Evolutionary conservation across 106 monocot genomes (phyloP), one percentile per base, ranked within the genome.

Genomic region (Dendrobium chrysotoxum): DNA sequence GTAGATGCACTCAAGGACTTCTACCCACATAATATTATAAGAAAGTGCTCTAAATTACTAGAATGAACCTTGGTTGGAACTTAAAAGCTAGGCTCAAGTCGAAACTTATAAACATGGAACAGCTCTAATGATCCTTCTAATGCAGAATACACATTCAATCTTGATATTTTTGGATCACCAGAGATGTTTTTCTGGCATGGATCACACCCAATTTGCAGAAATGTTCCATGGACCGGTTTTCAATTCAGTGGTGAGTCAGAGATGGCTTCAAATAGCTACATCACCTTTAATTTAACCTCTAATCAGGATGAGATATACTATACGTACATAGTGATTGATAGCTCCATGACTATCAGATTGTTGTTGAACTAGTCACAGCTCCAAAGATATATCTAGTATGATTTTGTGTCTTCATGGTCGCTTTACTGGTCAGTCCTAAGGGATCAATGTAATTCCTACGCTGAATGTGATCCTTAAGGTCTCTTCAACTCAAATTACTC

Each of bases 381-480:
- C 18, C 64, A 85, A 20, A 78, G 86, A 0, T 41, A 73, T 16
- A 28, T 85, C 26, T 86, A 88, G 86, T n/a, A 78, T 40, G 54
- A 78, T 12, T 9, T 11, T 7, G 13, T n/a, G 1, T 41, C 46
- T 25, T 1, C 44, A 45, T 91, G 91, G 91, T 84, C 41, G 67
- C 0, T 65, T 9, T 85, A 81, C 75, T 88, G 81, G 86, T 53
- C n/a, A 4, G n/a, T 10, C 15, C 86, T 86, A 16, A 78, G 40
- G 39, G 82, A 78, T 50, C 75, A 72, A 28, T 91, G 91, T 46
- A 85, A 91, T 74, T 5, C 11, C 0, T 83, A 45, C 58, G 25
- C 71, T 4, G 45, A 38, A 3, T 92, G 92, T 79, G 92, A 90
- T 5, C 64, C 88, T 2, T 76, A 80, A 70, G 88, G 88, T 4